Evolutionary conservation across 2,329 filamentous ascomycete species (phyloP).

Genomic region (Elsinoe fawcettii): DNA sequence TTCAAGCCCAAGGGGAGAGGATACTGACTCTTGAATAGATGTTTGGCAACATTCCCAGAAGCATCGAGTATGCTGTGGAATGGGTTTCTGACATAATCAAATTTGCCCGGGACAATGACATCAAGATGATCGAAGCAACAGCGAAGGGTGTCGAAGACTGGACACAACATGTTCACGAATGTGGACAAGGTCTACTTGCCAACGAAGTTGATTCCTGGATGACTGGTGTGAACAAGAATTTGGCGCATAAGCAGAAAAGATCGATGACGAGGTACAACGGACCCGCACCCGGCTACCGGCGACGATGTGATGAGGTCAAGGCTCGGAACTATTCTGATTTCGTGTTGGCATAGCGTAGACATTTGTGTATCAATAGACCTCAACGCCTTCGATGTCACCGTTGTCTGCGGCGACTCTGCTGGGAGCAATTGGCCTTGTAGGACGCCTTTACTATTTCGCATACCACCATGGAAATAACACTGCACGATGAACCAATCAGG

Average conservation of each 20-base stretch:
- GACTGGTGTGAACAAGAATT: slow-evolving; percentile 48
- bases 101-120: slow-evolving; percentile 30
- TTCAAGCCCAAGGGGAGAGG: background rate
- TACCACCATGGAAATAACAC: too few species aligned
- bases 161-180: slow-evolving; percentile 27
- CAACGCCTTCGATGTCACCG: too few species aligned
- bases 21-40: background rate
- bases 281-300: slow-evolving; percentile 38
- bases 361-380: too few species aligned
- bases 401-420: too few species aligned
- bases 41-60: slow-evolving; percentile 39
- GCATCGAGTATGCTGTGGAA: slow-evolving; percentile 37
- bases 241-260: slow-evolving; percentile 40
- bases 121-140: slow-evolving; percentile 34
- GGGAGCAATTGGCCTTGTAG: too few species aligned
- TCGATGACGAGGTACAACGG: slow-evolving; percentile 43
- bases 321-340: slow-evolving; percentile 24
- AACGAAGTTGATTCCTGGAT: slow-evolving; percentile 49
- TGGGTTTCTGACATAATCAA: slow-evolving; percentile 38
- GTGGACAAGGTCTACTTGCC: slow-evolving; percentile 37
- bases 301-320: slow-evolving; percentile 25
- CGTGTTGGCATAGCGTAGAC: background rate
- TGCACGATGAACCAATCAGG: too few species aligned
- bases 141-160: slow-evolving; percentile 36
- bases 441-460: too few species aligned